phyloP scores from a whole-genome alignment of 116 monocot genomes.

The Iris pallida region DNA sequence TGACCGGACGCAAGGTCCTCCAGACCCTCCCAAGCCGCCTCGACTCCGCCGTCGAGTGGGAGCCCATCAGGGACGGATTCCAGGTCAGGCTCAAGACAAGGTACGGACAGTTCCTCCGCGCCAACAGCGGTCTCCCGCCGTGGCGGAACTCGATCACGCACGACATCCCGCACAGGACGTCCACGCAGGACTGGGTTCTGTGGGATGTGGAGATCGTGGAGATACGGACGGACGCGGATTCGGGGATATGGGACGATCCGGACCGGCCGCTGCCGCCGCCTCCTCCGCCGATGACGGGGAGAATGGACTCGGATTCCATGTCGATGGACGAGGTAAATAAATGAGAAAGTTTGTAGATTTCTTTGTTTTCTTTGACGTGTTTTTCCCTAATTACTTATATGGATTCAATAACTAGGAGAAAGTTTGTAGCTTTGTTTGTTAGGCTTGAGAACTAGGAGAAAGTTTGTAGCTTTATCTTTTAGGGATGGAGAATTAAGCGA shows the following conservation, averaged over 20 bases:
- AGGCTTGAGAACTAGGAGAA: too few species aligned
- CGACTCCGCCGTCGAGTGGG: slow-evolving; percentile 77
- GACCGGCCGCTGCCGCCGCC: not conserved
- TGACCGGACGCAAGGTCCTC: slow-evolving; percentile 66
- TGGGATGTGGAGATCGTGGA: slow-evolving; percentile 81
- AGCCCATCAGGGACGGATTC: slow-evolving; percentile 56
- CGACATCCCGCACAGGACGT: slow-evolving; percentile 59
- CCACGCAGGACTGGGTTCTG: slow-evolving; percentile 74
- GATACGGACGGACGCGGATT: slow-evolving; percentile 1
- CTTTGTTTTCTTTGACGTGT: too few species aligned
- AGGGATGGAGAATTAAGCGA: too few species aligned
- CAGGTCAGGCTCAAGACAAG: slow-evolving; percentile 59
- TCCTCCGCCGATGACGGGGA: not conserved
- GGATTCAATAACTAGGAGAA: too few species aligned
- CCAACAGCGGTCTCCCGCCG: slow-evolving; percentile 71
- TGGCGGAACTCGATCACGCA: slow-evolving; percentile 89
- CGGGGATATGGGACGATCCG: not conserved
- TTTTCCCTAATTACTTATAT: too few species aligned
- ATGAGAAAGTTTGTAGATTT: too few species aligned
- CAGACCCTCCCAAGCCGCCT: slow-evolving; percentile 46
- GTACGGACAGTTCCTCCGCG: slow-evolving; percentile 73
- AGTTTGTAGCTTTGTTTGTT: too few species aligned
- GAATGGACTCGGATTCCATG: too few species aligned
- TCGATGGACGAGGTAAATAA: too few species aligned
- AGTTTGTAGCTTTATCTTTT: too few species aligned